Conservation (phyloP, 208 protist species). For the Leptomonas seymouri region DNA sequence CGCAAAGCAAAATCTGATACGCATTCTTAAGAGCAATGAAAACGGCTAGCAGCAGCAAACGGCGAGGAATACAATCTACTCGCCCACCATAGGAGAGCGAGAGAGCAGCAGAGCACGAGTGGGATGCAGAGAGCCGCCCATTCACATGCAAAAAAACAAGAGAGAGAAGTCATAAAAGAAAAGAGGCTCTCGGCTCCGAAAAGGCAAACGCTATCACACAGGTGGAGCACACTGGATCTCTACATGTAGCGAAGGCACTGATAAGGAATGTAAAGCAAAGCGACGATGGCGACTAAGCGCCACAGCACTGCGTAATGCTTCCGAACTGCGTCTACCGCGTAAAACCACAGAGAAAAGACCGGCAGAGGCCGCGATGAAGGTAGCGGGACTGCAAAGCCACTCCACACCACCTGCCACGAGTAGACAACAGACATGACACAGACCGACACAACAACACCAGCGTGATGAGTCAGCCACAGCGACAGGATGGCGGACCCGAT, state of each 20-base stretch:
- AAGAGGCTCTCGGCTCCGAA: neutral
- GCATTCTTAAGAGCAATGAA: conserved; percentile 15
- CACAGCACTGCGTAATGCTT: conserved; percentile 32
- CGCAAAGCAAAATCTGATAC: too few relatives aligned
- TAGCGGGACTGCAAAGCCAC: conserved; percentile 39
- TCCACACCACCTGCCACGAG: conserved; percentile 61
- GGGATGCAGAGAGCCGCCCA: too few relatives aligned
- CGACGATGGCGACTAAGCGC: conserved; percentile 17
- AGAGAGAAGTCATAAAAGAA: neutral
- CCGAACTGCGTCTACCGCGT: conserved; percentile 32
- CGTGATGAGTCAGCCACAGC: conserved; percentile 24
- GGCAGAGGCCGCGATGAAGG: conserved; percentile 41
- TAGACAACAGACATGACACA: conserved; percentile 54
- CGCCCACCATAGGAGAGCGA: too few relatives aligned
- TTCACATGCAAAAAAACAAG: neutral
- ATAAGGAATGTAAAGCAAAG: conserved; percentile 27
- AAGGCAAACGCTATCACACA: too few relatives aligned
- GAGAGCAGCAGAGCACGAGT: neutral
- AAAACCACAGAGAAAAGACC: conserved; percentile 59
- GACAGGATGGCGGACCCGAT: conserved; percentile 42
- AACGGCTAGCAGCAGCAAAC: too few relatives aligned
- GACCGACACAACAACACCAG: conserved; percentile 43
- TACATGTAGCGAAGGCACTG: conserved; percentile 4
- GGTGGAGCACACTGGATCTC: neutral
- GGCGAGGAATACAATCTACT: too few relatives aligned